Evolutionary conservation across 108 stramenopile species (phyloP).

Genomic region (Conticribra guillardii): DNA sequence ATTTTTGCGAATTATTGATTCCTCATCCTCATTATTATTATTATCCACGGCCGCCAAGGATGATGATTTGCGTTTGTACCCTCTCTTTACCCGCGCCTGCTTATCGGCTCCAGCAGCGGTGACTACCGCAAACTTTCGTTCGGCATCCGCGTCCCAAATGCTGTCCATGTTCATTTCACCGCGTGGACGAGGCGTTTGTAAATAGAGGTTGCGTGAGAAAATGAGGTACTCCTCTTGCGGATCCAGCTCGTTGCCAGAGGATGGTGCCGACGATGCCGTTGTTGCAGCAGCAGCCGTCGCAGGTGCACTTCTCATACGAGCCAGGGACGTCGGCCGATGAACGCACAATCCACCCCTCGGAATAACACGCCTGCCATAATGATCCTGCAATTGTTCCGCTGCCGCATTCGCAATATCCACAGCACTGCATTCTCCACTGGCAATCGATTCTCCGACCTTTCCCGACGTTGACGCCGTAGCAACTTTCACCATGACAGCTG

Average conservation of each 20-base stretch:
- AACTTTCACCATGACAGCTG: too few relatives aligned
- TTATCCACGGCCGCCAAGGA: not conserved
- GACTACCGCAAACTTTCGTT: constrained; percentile 24
- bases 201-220: constrained; percentile 40
- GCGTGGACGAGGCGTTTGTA: constrained; percentile 46
- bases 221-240: constrained; percentile 36
- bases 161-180: constrained; percentile 36
- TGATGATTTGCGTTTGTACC: constrained; percentile 32
- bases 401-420: constrained; percentile 43
- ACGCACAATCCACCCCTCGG: constrained; percentile 46
- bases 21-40: constrained; percentile 9
- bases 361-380: constrained; percentile 25
- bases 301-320: not conserved
- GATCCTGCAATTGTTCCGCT: constrained; percentile 29
- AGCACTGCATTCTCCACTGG: constrained; percentile 30
- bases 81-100: constrained; percentile 12
- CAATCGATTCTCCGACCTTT: constrained; percentile 13
- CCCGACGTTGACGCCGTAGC: too few relatives aligned
- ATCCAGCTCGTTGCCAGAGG: too few relatives aligned
- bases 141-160: constrained; percentile 43
- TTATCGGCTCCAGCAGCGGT: not conserved
- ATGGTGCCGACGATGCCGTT: not conserved
- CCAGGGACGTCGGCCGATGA: constrained; percentile 17
- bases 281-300: not conserved
- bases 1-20: not conserved